phyloP scores from a whole-genome alignment of 441 rosid species.

The Erysimum cheiri region DNA sequence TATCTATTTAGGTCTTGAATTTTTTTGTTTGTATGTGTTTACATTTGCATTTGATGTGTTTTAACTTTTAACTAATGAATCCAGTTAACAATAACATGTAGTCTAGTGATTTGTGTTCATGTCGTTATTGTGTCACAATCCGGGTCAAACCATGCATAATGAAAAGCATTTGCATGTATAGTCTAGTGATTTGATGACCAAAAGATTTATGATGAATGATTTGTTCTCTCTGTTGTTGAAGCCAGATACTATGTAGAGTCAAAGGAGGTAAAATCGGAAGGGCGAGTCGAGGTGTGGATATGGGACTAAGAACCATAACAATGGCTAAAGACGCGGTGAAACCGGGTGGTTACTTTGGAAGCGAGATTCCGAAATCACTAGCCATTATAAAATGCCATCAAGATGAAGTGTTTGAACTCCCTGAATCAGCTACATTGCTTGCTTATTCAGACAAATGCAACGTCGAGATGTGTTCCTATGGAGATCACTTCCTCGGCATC shows the following conservation, averaged over 20 bases:
- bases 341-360: slow-evolving; percentile 31
- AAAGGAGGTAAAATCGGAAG: slow-evolving; percentile 80
- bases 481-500: slow-evolving; percentile 66
- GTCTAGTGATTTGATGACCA: too few relatives aligned
- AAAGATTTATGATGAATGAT: background rate
- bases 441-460: slow-evolving; percentile 78
- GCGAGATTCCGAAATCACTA: slow-evolving; percentile 50
- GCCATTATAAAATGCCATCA: slow-evolving; percentile 76
- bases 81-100: background rate
- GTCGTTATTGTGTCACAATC: too few relatives aligned
- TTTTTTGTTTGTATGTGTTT: background rate
- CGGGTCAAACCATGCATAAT: too few relatives aligned
- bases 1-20: background rate
- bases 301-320: slow-evolving; percentile 69
- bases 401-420: slow-evolving; percentile 83
- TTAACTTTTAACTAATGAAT: background rate
- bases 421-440: slow-evolving; percentile 67
- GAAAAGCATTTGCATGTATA: too few relatives aligned
- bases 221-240: background rate
- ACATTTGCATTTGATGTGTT: background rate
- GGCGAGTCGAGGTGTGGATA: slow-evolving; percentile 66
- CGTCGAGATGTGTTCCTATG: slow-evolving; percentile 68
- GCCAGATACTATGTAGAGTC: slow-evolving; percentile 70
- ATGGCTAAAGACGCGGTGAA: slow-evolving; percentile 49
- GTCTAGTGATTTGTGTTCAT: background rate